Evolutionary conservation across 176 grass and related monocot species (phyloP), one percentile per base, ranked within the genome.

Genomic region (Eremochloa ophiuroides): DNA sequence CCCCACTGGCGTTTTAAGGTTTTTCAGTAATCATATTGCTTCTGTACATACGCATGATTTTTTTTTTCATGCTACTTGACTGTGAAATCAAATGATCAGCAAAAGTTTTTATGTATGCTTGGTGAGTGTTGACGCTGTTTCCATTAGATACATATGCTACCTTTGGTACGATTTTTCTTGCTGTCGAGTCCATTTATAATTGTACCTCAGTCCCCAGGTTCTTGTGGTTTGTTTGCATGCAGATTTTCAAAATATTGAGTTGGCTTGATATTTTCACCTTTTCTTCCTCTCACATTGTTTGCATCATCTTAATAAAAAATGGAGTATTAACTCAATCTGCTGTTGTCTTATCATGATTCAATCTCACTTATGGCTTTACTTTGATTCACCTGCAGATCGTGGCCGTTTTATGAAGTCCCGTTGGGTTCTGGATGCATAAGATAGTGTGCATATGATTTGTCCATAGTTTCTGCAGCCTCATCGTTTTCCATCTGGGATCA

Each of bases 351-450:
- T 37, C 47, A 2, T 29, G 28, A 25, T 73, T 12, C 40, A 47
- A 79, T 73, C 16, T 71, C 18, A 66, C 38, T 58, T 66, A 25
- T 64, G 28, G 25, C 7, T 6, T 18, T 20, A 18, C 42, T 71
- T 71, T n/a, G n/a, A 2, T 61, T 77, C 85, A 2, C 44, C 66
- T 85, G 88, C 88, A 89, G 88, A 78, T 78, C 14, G 33, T 61
- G 43, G 67, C 74, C 11, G 14, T 33, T 56, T 61, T 73, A 76
- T 82, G 59, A 67, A 78, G 46, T 66, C 29, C 58, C 28, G 73
- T 47, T 67, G 72, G n/a, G 46, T 33, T 76, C 37, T 38, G 6
- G 59, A 78, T 1, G 23, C 44, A 33, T 31, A 86, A 61, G 38
- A 86, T 82, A 80, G 46, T 1, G 4, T 68, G 38, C 66, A 39